Evolutionary conservation across 768 basidiomycete genomes (phyloP), one percentile per base, ranked within the genome.

Genomic region (Tylopilus cervinicoccineus): DNA sequence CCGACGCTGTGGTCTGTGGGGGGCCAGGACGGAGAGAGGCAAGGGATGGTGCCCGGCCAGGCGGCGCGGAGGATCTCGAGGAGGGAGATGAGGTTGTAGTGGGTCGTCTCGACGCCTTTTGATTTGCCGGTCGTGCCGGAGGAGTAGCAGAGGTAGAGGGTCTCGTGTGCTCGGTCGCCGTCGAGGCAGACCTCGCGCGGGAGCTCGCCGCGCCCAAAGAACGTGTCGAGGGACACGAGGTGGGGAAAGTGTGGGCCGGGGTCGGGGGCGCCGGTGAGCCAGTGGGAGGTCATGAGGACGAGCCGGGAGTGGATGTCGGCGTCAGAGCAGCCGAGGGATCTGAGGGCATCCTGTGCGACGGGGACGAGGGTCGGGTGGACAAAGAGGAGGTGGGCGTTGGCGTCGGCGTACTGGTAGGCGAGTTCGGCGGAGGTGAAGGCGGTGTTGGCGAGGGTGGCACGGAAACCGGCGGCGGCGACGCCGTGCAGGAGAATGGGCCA

Each of bases 61-160:
- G 67, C 67, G 5, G 71, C 57, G 26, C 54, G 63, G 31, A 81
- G 64, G 17, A 82, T 81, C 40, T 76, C 71, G 5, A 84, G 56
- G 42, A 85, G 72, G 10, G 81, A 72, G 1, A 76, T 80, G 39
- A 92, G 63, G 56, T 92, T 92, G 49, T 76, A 72, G 61, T 85
- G 84, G 0, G 81, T 84, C 0, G 83, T 84, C 79, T 75, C 69
- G 17, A 81, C 78, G 6, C 79, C 89, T 66, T 92, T 93, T 3
- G 89, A 83, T 53, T 81, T 81, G 2, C 88, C 86, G 0, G 86
- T 88, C 1, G 88, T 91, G 5, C 88, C 88, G 62, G 68, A 70
- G 6, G 68, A 72, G 48, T 88, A 88, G 49, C 84, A 88, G 32
- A 89, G 59, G 54, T 79, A 80, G 4, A 72, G 65, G 0, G 88